Evolutionary conservation across 352 stramenopile species (phyloP).

Genomic region (Pseudoperonospora humuli): DNA sequence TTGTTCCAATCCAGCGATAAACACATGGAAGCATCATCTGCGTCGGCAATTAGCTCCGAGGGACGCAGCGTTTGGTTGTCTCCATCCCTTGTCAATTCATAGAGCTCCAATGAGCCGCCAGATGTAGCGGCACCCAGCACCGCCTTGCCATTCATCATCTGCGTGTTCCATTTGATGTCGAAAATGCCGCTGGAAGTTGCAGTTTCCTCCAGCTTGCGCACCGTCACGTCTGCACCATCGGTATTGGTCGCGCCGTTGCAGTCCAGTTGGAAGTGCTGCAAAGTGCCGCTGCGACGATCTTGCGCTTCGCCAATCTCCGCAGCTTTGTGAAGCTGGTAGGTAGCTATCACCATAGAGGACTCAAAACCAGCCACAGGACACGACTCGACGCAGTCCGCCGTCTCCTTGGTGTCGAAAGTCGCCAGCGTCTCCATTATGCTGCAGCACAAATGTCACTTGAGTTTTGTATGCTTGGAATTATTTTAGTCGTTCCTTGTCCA

Average conservation of each 20-base stretch:
- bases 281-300: conserved; percentile 49
- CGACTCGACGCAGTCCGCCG: conserved; percentile 78
- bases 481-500: conserved; percentile 3
- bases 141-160: conserved; percentile 39
- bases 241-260: conserved; percentile 21
- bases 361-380: conserved; percentile 59
- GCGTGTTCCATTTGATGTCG: conserved; percentile 75
- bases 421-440: conserved; percentile 36
- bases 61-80: conserved; percentile 18
- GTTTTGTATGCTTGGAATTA: conserved; percentile 9
- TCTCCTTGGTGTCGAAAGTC: conserved; percentile 70
- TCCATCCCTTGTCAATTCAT: conserved; percentile 23
- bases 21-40: conserved; percentile 49
- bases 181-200: conserved; percentile 62
- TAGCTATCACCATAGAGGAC: conserved; percentile 60
- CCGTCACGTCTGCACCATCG: conserved; percentile 17
- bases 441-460: background rate
- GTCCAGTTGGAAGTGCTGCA: conserved; percentile 56
- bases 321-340: conserved; percentile 78
- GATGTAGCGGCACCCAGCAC: conserved; percentile 59
- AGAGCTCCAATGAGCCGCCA: conserved; percentile 57
- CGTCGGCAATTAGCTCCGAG: conserved; percentile 32
- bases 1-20: conserved; percentile 85
- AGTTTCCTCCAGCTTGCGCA: conserved; percentile 40
- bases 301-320: conserved; percentile 7